Percentiles rank a stretch among this genome's conserved stretches.
Evolutionary conservation across 768 basidiomycete species (phyloP).

Genomic region (Filobasidium wieringae): DNA sequence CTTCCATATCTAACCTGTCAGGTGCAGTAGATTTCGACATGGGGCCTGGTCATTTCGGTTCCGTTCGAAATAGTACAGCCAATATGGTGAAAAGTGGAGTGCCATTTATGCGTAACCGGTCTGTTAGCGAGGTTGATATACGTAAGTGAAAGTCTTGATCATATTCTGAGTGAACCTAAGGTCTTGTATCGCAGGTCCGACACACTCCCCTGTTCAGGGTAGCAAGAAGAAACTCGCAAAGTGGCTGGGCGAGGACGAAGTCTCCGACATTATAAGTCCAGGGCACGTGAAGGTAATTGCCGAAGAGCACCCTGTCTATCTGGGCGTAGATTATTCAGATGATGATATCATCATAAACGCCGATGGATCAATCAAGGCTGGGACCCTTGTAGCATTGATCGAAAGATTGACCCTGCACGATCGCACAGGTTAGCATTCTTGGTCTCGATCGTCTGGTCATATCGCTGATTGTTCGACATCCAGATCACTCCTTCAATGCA

Average conservation of each 20-base stretch:
- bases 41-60: neutral
- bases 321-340: conserved; percentile 65
- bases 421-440: conserved; percentile 65
- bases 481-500: conserved; percentile 68
- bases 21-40: too few species aligned
- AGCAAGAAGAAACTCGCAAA: conserved; percentile 34
- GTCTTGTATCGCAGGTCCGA: neutral
- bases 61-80: conserved; percentile 3
- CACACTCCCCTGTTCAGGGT: neutral
- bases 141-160: conserved; percentile 18
- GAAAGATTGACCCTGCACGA: conserved; percentile 87
- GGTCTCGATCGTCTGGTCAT: neutral
- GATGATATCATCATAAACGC: conserved; percentile 73
- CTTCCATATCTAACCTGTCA: conserved; percentile 4
- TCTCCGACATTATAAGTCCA: conserved; percentile 7
- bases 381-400: conserved; percentile 71
- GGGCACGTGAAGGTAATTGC: neutral
- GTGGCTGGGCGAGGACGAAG: conserved; percentile 30
- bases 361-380: conserved; percentile 73
- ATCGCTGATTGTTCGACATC: too few species aligned
- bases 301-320: conserved; percentile 58
- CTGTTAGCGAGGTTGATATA: conserved; percentile 22
- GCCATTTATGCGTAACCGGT: conserved; percentile 21
- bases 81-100: conserved; percentile 14
- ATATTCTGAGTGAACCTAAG: too few species aligned